Evolutionary conservation across 2,329 filamentous ascomycete genomes (phyloP).

Genomic region (Exserohilum turcica): DNA sequence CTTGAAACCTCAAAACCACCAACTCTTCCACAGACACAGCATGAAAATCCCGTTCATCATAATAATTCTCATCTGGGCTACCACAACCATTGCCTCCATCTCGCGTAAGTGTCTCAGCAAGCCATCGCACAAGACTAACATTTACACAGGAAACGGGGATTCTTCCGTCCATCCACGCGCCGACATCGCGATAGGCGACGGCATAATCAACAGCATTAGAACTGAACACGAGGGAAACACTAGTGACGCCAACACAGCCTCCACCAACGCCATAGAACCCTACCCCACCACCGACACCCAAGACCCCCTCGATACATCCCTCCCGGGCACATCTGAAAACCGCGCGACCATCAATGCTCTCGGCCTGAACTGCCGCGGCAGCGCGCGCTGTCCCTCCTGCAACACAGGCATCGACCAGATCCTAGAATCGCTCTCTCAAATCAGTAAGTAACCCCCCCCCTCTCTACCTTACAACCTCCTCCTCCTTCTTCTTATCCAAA

Average conservation of each 20-base stretch:
- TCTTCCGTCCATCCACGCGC: no score
- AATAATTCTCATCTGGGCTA: no score
- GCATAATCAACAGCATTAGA: no score
- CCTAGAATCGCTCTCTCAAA: background rate
- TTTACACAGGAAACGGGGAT: no score
- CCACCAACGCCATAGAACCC: background rate
- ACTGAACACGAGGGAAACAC: background rate
- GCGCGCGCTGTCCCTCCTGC: background rate
- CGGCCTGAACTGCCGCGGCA: background rate
- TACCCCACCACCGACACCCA: no score
- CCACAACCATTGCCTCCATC: no score
- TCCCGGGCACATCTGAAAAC: background rate
- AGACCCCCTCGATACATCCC: background rate
- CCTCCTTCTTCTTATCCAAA: background rate
- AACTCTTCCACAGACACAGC: no score
- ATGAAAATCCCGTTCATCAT: no score
- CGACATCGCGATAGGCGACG: no score
- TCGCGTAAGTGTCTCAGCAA: no score
- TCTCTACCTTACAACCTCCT: background rate
- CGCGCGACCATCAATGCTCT: background rate
- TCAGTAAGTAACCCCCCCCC: background rate
- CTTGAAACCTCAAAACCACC: no score
- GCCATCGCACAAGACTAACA: no score
- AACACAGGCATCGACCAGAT: background rate
- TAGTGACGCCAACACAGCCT: background rate